Percentiles rank a stretch among this genome's conserved stretches.
Evolutionary conservation across 331 rosid species (phyloP).

Genomic region (Malus hybrid): DNA sequence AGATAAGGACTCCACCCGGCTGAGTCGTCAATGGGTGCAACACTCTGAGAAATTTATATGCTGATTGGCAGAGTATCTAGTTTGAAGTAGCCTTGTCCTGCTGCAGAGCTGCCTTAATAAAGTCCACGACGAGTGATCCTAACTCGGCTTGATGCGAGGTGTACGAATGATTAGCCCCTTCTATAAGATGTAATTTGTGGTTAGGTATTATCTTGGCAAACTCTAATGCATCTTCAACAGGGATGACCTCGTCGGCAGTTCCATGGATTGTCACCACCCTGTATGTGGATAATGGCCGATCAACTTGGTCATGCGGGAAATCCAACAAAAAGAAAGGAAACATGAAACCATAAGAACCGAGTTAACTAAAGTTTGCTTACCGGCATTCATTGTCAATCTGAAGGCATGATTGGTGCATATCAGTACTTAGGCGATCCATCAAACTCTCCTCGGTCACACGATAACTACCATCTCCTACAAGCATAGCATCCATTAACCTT

Average conservation of each 20-base stretch:
- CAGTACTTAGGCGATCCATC: no score
- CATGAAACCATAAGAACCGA: neutral
- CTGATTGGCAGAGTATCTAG: neutral
- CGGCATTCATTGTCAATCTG: slow-evolving; percentile 62
- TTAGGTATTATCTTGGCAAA: slow-evolving; percentile 56
- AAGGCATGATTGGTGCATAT: slow-evolving; percentile 34
- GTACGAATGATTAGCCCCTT: slow-evolving; percentile 57
- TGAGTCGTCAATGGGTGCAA: no score
- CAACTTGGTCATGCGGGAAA: neutral
- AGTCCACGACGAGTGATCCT: slow-evolving; percentile 26
- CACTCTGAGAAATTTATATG: no score
- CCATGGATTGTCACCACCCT: slow-evolving; percentile 80
- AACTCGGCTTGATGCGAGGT: slow-evolving; percentile 41
- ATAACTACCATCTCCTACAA: slow-evolving; percentile 28
- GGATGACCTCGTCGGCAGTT: slow-evolving; percentile 35
- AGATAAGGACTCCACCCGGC: no score
- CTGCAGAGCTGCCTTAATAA: slow-evolving; percentile 29
- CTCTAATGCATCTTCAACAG: slow-evolving; percentile 43
- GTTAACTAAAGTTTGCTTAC: slow-evolving; percentile 16
- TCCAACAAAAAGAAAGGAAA: neutral
- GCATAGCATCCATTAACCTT: neutral
- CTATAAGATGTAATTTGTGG: slow-evolving; percentile 44
- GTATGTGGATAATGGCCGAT: neutral
- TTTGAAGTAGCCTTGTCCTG: slow-evolving; percentile 14
- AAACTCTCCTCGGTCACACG: slow-evolving; percentile 50